Conservation (phyloP, 768 basidiomycete genomes). For the Tubosaeta sp. region DNA sequence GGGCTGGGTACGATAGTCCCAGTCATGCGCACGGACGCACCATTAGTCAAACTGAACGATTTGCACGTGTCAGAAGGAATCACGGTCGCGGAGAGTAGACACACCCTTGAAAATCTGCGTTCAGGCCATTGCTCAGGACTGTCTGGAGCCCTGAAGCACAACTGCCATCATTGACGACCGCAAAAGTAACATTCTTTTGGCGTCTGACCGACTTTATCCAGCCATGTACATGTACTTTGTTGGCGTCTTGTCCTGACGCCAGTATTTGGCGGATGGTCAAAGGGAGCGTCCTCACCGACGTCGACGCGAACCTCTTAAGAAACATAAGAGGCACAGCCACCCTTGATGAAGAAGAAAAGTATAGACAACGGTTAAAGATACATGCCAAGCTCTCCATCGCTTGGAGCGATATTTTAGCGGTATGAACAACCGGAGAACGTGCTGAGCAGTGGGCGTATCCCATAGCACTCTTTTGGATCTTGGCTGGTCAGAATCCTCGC, state of each 20-base stretch:
- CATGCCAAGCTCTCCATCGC: conserved; percentile 17
- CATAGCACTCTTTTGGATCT: neutral
- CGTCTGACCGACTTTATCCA: conserved; percentile 85
- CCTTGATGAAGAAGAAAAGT: conserved; percentile 1
- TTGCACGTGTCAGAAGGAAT: conserved; percentile 3
- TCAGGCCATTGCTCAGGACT: conserved; percentile 47
- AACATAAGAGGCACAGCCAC: conserved; percentile 32
- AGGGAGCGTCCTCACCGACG: conserved; percentile 16
- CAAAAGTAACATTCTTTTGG: conserved; percentile 88
- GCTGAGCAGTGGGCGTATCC: neutral
- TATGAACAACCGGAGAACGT: conserved; percentile 17
- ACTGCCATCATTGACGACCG: conserved; percentile 79
- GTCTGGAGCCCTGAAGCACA: conserved; percentile 68
- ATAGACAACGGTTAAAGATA: conserved; percentile 13
- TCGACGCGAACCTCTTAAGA: conserved; percentile 27
- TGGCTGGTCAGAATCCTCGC: conserved; percentile 33
- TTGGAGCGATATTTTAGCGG: conserved; percentile 21
- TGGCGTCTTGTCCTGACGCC: conserved; percentile 10
- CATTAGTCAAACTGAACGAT: conserved; percentile 44
- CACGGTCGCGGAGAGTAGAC: neutral
- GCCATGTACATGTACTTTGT: conserved; percentile 53
- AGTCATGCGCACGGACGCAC: conserved; percentile 47
- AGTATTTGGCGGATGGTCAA: conserved; percentile 37
- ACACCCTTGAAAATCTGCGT: conserved; percentile 18
- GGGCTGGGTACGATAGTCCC: conserved; percentile 46